Evolutionary conservation across 116 monocot genomes (phyloP), one percentile per base, ranked within the genome.

Genomic region (Trichopus zeylanicus): DNA sequence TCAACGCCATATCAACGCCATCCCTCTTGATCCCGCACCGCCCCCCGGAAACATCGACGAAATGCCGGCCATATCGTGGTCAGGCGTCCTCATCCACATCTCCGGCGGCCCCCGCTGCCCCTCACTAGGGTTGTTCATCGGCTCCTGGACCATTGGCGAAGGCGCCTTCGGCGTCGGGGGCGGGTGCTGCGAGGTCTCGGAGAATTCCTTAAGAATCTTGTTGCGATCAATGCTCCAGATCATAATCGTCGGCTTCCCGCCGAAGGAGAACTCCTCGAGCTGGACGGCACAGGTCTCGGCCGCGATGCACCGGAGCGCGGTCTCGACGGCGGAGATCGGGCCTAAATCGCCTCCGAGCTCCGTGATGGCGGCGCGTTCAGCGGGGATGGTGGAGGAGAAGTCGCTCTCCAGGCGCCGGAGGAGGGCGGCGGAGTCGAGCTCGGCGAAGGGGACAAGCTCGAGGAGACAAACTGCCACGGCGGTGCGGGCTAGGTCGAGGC

Each of bases 391-490:
- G 0, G 87, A 84, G 4, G 91, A 91, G 26, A 63, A 64, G 12
- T 91, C 97, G 46, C 72, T 63, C 63, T 87, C 84, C 38, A 98
- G 67, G 48, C 82, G 79, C 42, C 91, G 61, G 25, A 80, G 63
- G 22, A 98, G 46, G 2, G 82, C 79, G 19, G 80, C 69, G 7
- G 97, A 84, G 61, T 98, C 91, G 26, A 82, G 75, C 48, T 87
- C 70, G 15, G 73, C 42, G 73, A 98, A 98, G 29, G 97, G 97
- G 29, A 90, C 82, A 23, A 82, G 68, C 70, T 98, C 97, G 3
- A 98, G 82, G 6, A 98, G 80, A 73, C 75, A 87, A 20, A 98
- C 97, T 23, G 87, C 91, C 8, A 98, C 84, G 79, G 80, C 75
- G 28, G 97, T 85, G 24, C 91, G 79, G 31, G 88, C 97, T 60